Conservation (phyloP, 331 rosid species). For the Stylosanthes scabra region DNA sequence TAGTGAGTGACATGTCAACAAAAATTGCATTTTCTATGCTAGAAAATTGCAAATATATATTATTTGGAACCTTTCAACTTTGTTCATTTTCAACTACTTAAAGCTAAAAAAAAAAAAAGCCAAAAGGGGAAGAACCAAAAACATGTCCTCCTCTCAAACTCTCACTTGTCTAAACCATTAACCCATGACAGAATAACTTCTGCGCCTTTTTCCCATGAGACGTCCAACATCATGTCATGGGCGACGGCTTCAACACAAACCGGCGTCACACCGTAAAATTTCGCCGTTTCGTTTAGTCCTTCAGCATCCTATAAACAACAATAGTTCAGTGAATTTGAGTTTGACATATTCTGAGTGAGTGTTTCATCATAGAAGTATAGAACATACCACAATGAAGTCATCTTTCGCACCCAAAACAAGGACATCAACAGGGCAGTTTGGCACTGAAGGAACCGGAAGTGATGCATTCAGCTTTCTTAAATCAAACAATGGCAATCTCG, state of each 20-base stretch:
- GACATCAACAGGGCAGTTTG: slow-evolving; percentile 59
- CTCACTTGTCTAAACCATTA: slow-evolving; percentile 40
- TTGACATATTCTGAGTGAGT: background rate
- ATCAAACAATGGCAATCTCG: slow-evolving; percentile 93
- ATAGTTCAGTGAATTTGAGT: slow-evolving; percentile 19
- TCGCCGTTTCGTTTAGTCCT: slow-evolving; percentile 80
- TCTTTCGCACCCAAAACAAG: slow-evolving; percentile 82
- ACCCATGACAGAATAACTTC: slow-evolving; percentile 72
- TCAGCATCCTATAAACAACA: slow-evolving; percentile 60
- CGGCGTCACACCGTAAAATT: slow-evolving; percentile 70
- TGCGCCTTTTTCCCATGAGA: slow-evolving; percentile 82
- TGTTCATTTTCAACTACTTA: background rate
- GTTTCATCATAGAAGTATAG: background rate
- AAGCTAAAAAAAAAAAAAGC: slow-evolving; percentile 11
- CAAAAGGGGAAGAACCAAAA: slow-evolving; percentile 20
- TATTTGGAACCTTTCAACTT: slow-evolving; percentile 10
- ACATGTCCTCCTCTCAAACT: slow-evolving; percentile 11
- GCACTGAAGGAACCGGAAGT: slow-evolving; percentile 80
- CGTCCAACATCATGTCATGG: slow-evolving; percentile 93
- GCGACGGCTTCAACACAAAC: slow-evolving; percentile 66
- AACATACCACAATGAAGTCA: slow-evolving; percentile 87
- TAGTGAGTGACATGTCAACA: too few species aligned
- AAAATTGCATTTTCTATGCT: background rate
- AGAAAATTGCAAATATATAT: background rate
- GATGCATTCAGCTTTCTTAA: slow-evolving; percentile 85